Conservation (phyloP, 768 basidiomycete species). For the Cantharellus cinnabarinus region DNA sequence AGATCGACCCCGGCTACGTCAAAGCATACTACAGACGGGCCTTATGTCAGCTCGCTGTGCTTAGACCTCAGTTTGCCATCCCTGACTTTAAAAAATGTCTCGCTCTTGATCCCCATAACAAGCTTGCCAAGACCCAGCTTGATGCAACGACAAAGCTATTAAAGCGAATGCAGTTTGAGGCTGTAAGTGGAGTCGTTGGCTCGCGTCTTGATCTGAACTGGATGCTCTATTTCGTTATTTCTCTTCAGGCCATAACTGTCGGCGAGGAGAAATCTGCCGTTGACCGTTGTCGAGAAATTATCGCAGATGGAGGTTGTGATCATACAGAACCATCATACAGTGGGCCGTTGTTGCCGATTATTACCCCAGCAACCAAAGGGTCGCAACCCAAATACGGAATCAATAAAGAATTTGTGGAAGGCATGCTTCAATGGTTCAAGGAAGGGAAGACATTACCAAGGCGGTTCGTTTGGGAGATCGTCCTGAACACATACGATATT, state of each 20-base stretch:
- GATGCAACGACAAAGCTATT: conserved; percentile 80
- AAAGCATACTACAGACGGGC: conserved; percentile 87
- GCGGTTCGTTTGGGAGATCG: conserved; percentile 89
- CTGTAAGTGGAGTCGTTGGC: conserved; percentile 25
- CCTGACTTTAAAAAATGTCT: conserved; percentile 75
- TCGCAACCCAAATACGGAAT: conserved; percentile 43
- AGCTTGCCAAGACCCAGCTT: conserved; percentile 57
- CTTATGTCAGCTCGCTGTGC: conserved; percentile 72
- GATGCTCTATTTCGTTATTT: neutral
- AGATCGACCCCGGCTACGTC: conserved; percentile 71
- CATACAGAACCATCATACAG: conserved; percentile 42
- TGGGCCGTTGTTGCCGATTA: conserved; percentile 46
- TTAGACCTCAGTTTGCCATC: conserved; percentile 73
- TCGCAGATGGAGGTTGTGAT: conserved; percentile 64
- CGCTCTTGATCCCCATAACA: conserved; percentile 69
- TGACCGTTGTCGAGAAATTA: conserved; percentile 56
- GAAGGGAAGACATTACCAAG: conserved; percentile 78
- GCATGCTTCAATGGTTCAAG: conserved; percentile 86
- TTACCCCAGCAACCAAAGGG: conserved; percentile 22
- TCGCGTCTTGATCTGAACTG: neutral
- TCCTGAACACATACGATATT: conserved; percentile 60
- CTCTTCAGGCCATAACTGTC: conserved; percentile 61
- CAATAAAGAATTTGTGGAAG: conserved; percentile 55
- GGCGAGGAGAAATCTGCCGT: conserved; percentile 74
- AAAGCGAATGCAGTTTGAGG: conserved; percentile 79